Base-by-base conservation (phyloP, 2,329 filamentous ascomycete genomes). In the Cyclaneusma minus region DNA sequence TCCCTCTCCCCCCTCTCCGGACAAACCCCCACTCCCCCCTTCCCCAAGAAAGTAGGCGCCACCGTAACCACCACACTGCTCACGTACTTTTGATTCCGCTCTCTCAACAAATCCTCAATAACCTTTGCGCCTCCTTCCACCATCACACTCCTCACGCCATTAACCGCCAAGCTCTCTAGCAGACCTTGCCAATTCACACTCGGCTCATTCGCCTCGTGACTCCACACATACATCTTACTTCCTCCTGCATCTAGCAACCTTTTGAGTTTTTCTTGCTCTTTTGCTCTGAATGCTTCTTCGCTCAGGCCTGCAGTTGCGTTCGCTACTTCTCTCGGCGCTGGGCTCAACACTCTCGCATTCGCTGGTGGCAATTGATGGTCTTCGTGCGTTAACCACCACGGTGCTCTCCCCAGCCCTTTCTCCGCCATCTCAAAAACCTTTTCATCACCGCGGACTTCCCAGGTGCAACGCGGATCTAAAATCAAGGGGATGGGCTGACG, bases 41-140 rank as follows among this genome's bases (percentile, higher is more conserved):
- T 62, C 2, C 87, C 87, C n/a, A 95, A 60, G 68, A 83, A 95
- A 0, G 73, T 82, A 6, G 87, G 87, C 3, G 87, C 84, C 42
- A 94, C 72, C 0, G 87, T 94, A 31, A 94, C 63, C 40, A 95
- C 78, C 25, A 93, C 73, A 3, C 76, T 76, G 44, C 82, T 66
- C 21, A 92, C 60, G 6, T 84, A 54, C n/a, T 48, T 40, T 10
- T 68, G 57, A 40, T 72, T 68, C 15, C 56, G 55, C 3, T 66
- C 59, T 20, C 64, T 58, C n/a, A 95, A 59, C 11, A 95, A 53
- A 19, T 77, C 68, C 45, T 89, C 91, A 45, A 95, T 82, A 17
- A 94, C 71, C 7, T 62, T 58, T 1, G 68, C 85, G 7, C 87
- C 87, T 0, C 87, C 87, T 49, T 95, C 87, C 25, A 95, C 64